These are phyloP conservation scores for Chaetomium cochliodes DNA, from an alignment of 495 filamentous ascomycete genomes.

Conservation along the genomic window DNA sequence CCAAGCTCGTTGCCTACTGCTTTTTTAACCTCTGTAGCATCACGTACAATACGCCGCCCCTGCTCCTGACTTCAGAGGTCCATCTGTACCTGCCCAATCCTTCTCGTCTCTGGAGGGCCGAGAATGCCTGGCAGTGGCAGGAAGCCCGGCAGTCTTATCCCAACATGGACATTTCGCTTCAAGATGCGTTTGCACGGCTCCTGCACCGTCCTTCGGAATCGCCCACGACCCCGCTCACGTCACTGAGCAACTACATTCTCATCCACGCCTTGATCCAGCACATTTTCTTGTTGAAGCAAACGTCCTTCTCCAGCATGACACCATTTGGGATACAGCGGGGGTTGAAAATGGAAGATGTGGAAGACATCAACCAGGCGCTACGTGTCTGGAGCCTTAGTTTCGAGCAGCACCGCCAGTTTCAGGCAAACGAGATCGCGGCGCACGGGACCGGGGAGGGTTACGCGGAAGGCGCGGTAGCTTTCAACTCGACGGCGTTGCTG, in stretches of 20 bases:
- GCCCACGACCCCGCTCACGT: slow-evolving; percentile 55
- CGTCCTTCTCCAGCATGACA: slow-evolving; percentile 47
- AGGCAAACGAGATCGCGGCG: slow-evolving; percentile 39
- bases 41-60: slow-evolving; percentile 56
- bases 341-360: slow-evolving; percentile 54
- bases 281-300: slow-evolving; percentile 65
- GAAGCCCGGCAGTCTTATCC: slow-evolving; percentile 45
- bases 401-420: slow-evolving; percentile 51
- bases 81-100: slow-evolving; percentile 59
- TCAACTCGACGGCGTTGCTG: slow-evolving; percentile 65
- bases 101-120: slow-evolving; percentile 53
- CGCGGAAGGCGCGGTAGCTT: slow-evolving; percentile 60
- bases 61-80: slow-evolving; percentile 62
- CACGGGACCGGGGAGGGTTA: slow-evolving; percentile 41
- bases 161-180: slow-evolving; percentile 48
- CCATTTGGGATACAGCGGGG: slow-evolving; percentile 47
- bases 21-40: slow-evolving; percentile 61
- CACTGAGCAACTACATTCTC: slow-evolving; percentile 64
- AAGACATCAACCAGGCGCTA: slow-evolving; percentile 58
- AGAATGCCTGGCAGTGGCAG: slow-evolving; percentile 51
- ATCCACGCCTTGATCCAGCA: slow-evolving; percentile 69
- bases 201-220: slow-evolving; percentile 48
- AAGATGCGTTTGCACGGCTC: slow-evolving; percentile 49
- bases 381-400: slow-evolving; percentile 63
- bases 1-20: slow-evolving; percentile 57